Percentiles rank a stretch among this genome's conserved stretches.
Conservation (phyloP, 73 alveolate genomes). For the Paramecium caudatum region DNA sequence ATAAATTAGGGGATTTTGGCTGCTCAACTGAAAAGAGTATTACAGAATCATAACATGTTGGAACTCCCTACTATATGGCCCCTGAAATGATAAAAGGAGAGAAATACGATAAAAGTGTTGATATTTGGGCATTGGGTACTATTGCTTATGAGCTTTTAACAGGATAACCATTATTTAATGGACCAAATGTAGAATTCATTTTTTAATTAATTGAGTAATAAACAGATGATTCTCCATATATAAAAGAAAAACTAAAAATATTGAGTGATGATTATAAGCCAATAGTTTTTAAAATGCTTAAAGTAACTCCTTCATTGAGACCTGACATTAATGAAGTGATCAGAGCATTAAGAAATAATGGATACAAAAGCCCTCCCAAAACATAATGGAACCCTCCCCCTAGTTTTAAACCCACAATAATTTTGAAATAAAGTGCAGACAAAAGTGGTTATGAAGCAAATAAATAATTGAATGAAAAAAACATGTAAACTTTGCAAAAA, state of each 20-base stretch:
- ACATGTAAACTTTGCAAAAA: no score
- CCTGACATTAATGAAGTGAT: background rate
- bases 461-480: no score
- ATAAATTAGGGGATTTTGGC: conserved; percentile 70
- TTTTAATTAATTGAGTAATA: background rate
- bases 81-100: conserved; percentile 63
- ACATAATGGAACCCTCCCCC: no score
- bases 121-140: conserved; percentile 70
- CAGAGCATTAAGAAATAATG: no score
- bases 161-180: conserved; percentile 26
- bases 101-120: conserved; percentile 37
- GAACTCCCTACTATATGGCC: conserved; percentile 71
- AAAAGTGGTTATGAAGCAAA: no score
- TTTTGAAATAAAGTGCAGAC: no score
- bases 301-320: background rate
- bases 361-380: no score
- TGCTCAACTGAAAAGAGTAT: background rate
- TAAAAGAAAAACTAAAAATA: background rate
- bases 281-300: background rate
- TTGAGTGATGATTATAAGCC: background rate
- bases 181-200: background rate
- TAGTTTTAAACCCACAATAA: no score
- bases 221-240: background rate
- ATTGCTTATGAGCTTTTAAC: conserved; percentile 52
- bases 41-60: background rate